Evolutionary conservation across 768 basidiomycete species (phyloP).

Genomic region (Galerina marginata): DNA sequence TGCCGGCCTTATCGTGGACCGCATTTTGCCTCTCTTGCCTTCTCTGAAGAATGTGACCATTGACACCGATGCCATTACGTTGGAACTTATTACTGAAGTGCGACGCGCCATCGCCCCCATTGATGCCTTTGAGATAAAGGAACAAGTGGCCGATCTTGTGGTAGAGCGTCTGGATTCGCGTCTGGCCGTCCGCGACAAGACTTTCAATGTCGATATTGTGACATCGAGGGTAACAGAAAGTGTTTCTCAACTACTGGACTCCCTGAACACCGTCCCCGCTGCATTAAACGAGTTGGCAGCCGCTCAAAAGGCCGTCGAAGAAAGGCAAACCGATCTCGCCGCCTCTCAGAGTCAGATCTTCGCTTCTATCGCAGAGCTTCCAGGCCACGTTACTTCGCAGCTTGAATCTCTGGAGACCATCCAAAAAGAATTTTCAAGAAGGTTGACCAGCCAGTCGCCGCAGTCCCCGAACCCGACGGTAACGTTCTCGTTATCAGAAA

Average conservation of each 20-base stretch:
- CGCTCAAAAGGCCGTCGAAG: slow-evolving; percentile 45
- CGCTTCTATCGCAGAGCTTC: slow-evolving; percentile 51
- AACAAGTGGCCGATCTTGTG: slow-evolving; percentile 87
- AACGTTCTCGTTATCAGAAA: slow-evolving; percentile 52
- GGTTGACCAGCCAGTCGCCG: slow-evolving; percentile 30
- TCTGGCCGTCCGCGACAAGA: slow-evolving; percentile 76
- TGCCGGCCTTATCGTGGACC: slow-evolving; percentile 78
- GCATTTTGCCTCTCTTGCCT: slow-evolving; percentile 70
- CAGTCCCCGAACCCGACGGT: slow-evolving; percentile 33
- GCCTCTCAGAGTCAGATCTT: slow-evolving; percentile 46
- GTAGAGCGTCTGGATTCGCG: slow-evolving; percentile 86
- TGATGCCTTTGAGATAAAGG: slow-evolving; percentile 87
- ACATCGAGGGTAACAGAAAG: slow-evolving; percentile 60
- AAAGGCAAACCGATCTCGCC: slow-evolving; percentile 43
- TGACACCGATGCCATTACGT: slow-evolving; percentile 61
- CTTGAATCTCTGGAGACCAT: slow-evolving; percentile 47
- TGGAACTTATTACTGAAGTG: slow-evolving; percentile 71
- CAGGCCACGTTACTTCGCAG: slow-evolving; percentile 49
- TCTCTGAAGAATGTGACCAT: slow-evolving; percentile 40
- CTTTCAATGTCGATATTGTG: slow-evolving; percentile 65
- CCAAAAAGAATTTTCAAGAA: slow-evolving; percentile 40
- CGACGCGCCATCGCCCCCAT: slow-evolving; percentile 74
- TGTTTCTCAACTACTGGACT: slow-evolving; percentile 41
- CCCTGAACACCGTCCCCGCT: slow-evolving; percentile 38
- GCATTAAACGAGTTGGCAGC: slow-evolving; percentile 47